phyloP scores from a whole-genome alignment of 2,329 filamentous ascomycete genomes.

The Fusarium sacchari region DNA sequence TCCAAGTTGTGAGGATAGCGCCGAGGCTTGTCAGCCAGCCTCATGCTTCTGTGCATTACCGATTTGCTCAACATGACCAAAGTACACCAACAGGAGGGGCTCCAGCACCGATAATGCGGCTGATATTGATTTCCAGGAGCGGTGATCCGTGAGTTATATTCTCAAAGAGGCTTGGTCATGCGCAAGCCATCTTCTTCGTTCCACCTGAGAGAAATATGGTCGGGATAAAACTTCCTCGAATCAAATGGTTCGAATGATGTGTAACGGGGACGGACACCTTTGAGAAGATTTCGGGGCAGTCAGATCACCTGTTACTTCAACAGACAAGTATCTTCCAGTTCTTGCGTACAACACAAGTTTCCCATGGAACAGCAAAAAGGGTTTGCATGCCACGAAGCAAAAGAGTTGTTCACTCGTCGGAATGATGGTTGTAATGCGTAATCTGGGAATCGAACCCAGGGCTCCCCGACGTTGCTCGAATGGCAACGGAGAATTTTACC shows the following conservation, averaged over 20 bases:
- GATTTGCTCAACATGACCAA: conserved; percentile 1
- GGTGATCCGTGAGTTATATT: conserved; percentile 12
- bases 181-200: conserved; percentile 13
- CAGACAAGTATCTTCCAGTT: neutral
- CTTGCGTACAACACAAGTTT: neutral
- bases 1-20: conserved; percentile 2
- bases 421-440: neutral
- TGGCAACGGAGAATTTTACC: conserved; percentile 22
- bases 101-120: conserved; percentile 10
- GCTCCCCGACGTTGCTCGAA: conserved; percentile 24
- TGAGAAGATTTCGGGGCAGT: neutral
- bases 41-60: conserved; percentile 20
- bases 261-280: neutral
- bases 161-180: conserved; percentile 29
- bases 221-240: conserved; percentile 7
- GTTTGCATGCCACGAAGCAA: neutral
- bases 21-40: conserved; percentile 31
- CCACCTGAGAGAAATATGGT: neutral
- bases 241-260: neutral
- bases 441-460: conserved; percentile 34
- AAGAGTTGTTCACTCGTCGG: rapidly evolving
- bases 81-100: neutral
- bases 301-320: neutral
- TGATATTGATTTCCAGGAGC: conserved; percentile 6
- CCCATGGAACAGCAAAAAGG: neutral